Percentiles rank a stretch among this genome's conserved stretches.
Evolutionary conservation across 108 stramenopile species (phyloP).

Genomic region (Skeletonema grethae): DNA sequence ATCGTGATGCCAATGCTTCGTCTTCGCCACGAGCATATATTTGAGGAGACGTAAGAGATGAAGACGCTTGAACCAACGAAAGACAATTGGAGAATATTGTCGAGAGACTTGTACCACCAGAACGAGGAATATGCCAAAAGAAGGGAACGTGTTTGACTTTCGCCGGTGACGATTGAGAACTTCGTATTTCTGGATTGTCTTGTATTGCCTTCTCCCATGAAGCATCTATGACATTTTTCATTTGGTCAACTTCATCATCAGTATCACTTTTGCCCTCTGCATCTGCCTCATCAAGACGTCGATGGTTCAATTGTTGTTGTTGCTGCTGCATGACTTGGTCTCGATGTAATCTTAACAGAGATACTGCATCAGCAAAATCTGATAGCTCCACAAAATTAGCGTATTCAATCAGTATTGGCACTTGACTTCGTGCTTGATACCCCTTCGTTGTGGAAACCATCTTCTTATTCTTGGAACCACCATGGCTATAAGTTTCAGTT

Average conservation of each 20-base stretch:
- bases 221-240: slow-evolving; percentile 31
- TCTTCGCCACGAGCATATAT: slow-evolving; percentile 26
- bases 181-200: slow-evolving; percentile 11
- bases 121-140: slow-evolving; percentile 41
- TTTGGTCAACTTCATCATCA: slow-evolving; percentile 29
- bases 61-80: slow-evolving; percentile 27
- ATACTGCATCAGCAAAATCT: slow-evolving; percentile 37
- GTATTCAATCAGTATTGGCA: slow-evolving; percentile 25
- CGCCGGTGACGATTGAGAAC: not conserved
- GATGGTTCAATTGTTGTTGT: slow-evolving; percentile 16
- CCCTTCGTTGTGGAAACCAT: slow-evolving; percentile 1
- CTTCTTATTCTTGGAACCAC: not conserved
- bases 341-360: slow-evolving; percentile 16
- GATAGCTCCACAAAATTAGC: slow-evolving; percentile 42
- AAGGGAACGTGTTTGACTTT: slow-evolving; percentile 31
- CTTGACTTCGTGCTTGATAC: slow-evolving; percentile 42
- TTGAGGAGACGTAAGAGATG: slow-evolving; percentile 30
- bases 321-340: slow-evolving; percentile 7
- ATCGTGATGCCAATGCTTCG: slow-evolving; percentile 18
- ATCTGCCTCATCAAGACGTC: not conserved
- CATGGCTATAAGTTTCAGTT: not conserved
- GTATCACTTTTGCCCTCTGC: not conserved
- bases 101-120: slow-evolving; percentile 30
- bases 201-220: slow-evolving; percentile 18
- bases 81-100: slow-evolving; percentile 25